A percentile compares a stretch with the other conserved stretches of the same genome.
phyloP scores from a whole-genome alignment of 768 basidiomycete genomes.

The Podaxis carcinomalis region DNA sequence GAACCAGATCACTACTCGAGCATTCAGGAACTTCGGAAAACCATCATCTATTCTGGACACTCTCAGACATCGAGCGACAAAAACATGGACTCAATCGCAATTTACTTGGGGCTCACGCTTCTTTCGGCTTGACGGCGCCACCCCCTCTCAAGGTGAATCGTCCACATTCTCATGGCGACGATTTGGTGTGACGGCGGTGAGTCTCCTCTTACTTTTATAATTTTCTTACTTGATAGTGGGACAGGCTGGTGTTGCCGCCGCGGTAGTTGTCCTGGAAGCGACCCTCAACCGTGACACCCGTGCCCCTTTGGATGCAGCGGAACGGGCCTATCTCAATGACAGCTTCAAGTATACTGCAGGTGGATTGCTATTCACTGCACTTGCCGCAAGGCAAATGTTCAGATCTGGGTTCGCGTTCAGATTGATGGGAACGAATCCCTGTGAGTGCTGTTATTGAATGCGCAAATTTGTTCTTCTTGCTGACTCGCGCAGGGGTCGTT shows the following conservation, averaged over 20 bases:
- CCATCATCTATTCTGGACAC: background rate
- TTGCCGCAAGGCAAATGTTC: conserved; percentile 78
- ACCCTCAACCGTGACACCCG: conserved; percentile 79
- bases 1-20: background rate
- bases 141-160: background rate
- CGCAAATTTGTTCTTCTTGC: background rate
- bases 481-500: conserved; percentile 59
- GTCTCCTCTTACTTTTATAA: background rate
- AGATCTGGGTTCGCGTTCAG: conserved; percentile 61
- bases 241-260: conserved; percentile 70
- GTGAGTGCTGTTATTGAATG: conserved; percentile 33
- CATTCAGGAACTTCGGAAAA: background rate
- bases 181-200: conserved; percentile 2
- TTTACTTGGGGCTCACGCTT: background rate
- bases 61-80: background rate
- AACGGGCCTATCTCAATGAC: conserved; percentile 68
- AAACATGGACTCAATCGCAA: background rate
- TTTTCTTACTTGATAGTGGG: background rate
- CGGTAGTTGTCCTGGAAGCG: conserved; percentile 56
- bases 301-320: conserved; percentile 55
- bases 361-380: conserved; percentile 71
- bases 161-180: conserved; percentile 5
- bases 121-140: background rate
- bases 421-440: conserved; percentile 82
- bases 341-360: conserved; percentile 83